These are phyloP conservation scores for Chamaecrista fasciculata DNA, from an alignment of 306 rosid species.

Conservation along the genomic window DNA sequence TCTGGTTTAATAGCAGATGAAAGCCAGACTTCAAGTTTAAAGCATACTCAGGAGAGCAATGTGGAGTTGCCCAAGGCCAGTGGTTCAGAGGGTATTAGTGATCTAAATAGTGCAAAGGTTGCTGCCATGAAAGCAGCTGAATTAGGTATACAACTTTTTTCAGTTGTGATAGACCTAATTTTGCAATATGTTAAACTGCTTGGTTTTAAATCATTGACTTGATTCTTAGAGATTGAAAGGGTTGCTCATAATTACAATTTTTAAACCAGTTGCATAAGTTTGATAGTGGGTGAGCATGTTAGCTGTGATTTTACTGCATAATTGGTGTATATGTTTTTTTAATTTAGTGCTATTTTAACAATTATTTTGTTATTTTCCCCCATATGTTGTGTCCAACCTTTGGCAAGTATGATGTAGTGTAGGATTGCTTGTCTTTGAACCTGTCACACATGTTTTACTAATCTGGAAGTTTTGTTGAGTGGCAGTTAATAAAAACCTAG, in stretches of 20 bases:
- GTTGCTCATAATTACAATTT: slow-evolving; percentile 13
- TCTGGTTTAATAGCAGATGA: slow-evolving; percentile 33
- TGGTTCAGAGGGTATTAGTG: slow-evolving; percentile 50
- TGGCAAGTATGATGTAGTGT: not conserved
- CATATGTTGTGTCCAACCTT: not conserved
- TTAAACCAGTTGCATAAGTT: slow-evolving; percentile 19
- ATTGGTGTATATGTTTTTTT: not conserved
- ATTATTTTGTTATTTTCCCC: not conserved
- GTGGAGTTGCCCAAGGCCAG: slow-evolving; percentile 38
- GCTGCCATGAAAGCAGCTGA: slow-evolving; percentile 99
- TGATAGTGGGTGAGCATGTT: slow-evolving; percentile 7
- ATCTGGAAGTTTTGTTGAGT: slow-evolving; percentile 31
- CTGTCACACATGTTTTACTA: slow-evolving; percentile 8
- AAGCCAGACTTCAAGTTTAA: slow-evolving; percentile 40
- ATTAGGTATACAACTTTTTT: slow-evolving; percentile 50
- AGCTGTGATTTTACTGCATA: not conserved
- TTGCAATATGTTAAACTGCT: slow-evolving; percentile 8
- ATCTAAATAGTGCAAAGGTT: slow-evolving; percentile 75
- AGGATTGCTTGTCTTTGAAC: too few relatives aligned
- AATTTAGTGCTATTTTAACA: not conserved
- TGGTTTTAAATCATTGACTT: slow-evolving; percentile 8
- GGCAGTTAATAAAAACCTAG: slow-evolving; percentile 80
- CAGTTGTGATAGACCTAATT: slow-evolving; percentile 8
- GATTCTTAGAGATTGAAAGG: slow-evolving; percentile 13
- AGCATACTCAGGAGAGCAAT: slow-evolving; percentile 51